phyloP scores from a whole-genome alignment of 192 early-diverging fungal species.

The Dimargaris xerosporica region DNA sequence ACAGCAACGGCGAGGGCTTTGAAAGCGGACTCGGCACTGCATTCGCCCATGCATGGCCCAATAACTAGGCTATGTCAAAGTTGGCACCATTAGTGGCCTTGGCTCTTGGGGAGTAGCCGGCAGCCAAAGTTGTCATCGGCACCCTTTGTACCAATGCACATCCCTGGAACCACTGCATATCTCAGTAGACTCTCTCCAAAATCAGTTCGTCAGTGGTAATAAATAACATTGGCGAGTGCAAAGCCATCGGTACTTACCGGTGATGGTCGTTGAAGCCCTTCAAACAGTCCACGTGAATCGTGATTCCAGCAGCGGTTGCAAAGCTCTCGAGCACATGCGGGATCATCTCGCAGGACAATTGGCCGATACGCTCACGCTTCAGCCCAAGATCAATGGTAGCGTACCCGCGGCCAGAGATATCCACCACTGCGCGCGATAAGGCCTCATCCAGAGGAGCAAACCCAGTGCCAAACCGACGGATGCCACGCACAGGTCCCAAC shows the following conservation, averaged over 20 bases:
- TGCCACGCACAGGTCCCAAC: slow-evolving; percentile 72
- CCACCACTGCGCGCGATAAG: slow-evolving; percentile 83
- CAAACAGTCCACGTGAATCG: slow-evolving; percentile 89
- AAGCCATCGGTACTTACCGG: slow-evolving; percentile 49
- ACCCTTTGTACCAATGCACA: no score
- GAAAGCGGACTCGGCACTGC: slow-evolving; percentile 85
- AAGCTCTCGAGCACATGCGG: slow-evolving; percentile 92
- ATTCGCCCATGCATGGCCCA: not conserved
- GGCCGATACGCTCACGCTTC: slow-evolving; percentile 82
- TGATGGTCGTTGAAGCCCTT: slow-evolving; percentile 97
- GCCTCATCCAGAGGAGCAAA: slow-evolving; percentile 97
- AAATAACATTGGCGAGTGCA: no score
- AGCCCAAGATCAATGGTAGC: slow-evolving; percentile 70
- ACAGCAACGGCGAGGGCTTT: slow-evolving; percentile 95
- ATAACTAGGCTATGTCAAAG: no score
- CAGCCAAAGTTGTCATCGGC: no score
- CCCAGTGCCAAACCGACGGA: slow-evolving; percentile 84
- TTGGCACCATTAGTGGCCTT: no score
- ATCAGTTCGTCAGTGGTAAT: no score
- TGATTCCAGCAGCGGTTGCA: slow-evolving; percentile 80
- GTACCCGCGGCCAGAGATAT: slow-evolving; percentile 89
- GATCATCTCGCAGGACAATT: slow-evolving; percentile 93
- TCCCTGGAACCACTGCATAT: no score
- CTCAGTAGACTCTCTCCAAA: no score
- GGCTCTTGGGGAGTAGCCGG: no score